Evolutionary conservation across 2,329 filamentous ascomycete species (phyloP).

Genomic region (Ceratocystis lukuohia): DNA sequence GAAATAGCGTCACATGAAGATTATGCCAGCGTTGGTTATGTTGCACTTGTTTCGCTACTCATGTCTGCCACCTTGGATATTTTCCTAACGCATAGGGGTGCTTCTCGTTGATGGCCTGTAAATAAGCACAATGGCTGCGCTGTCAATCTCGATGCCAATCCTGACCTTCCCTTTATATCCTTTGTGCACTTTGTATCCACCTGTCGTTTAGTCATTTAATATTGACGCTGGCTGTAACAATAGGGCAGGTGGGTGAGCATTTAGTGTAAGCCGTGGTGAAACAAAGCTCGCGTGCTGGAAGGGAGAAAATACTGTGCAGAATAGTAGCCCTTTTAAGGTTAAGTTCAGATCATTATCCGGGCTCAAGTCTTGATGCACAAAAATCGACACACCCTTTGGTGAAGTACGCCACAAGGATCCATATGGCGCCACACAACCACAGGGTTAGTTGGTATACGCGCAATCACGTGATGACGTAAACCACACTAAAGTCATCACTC

Average conservation of each 20-base stretch:
- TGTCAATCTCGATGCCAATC: not conserved
- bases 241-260: not conserved
- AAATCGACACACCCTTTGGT: not conserved
- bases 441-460: not conserved
- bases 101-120: not conserved
- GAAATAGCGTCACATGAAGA: not conserved
- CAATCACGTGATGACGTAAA: conserved; percentile 11
- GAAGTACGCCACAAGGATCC: not conserved
- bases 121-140: not conserved
- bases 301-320: not conserved
- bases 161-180: not conserved
- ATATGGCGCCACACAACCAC: not conserved
- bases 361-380: not conserved
- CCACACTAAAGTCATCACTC: not conserved
- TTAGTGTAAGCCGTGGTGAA: not conserved
- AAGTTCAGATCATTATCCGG: not conserved
- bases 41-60: not conserved
- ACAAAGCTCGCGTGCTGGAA: not conserved
- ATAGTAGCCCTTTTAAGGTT: not conserved
- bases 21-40: not conserved
- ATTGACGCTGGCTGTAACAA: not conserved
- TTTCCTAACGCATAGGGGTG: not conserved
- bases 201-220: not conserved
- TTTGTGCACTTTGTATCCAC: not conserved
- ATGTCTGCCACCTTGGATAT: not conserved